Conservation (phyloP, 2,329 filamentous ascomycete genomes). For the Verticillium longisporum region DNA sequence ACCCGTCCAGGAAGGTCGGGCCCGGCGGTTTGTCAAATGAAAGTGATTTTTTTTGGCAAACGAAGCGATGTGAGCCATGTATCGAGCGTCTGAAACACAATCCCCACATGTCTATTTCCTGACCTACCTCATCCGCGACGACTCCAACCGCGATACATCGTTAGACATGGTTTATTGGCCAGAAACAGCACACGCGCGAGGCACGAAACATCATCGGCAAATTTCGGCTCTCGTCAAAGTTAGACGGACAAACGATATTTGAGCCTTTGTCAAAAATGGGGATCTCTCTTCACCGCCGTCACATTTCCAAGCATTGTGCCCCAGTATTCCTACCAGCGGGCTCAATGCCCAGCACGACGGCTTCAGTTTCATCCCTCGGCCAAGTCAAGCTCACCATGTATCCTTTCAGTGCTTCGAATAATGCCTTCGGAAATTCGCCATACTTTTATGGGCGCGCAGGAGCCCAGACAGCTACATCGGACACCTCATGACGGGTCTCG, state of each 20-base stretch:
- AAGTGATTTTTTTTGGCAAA: no score
- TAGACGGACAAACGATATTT: neutral
- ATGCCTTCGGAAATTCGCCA: no score
- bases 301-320: neutral
- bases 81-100: neutral
- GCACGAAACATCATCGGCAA: neutral
- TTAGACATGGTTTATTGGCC: neutral
- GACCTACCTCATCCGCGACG: neutral
- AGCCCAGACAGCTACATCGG: no score
- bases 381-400: neutral
- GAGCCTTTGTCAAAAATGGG: neutral
- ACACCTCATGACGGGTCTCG: no score
- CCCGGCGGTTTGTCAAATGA: no score
- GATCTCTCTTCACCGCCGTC: neutral
- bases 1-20: no score
- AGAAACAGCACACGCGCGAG: neutral
- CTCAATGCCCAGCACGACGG: neutral
- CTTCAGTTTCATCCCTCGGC: neutral
- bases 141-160: neutral
- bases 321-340: neutral
- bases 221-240: neutral
- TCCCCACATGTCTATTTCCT: neutral
- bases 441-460: no score
- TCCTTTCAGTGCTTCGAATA: neutral
- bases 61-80: neutral